A percentile compares a stretch with the other conserved stretches of the same genome.
Conservation (phyloP, 129 eudicot species). For the Escallonia herrerae region DNA sequence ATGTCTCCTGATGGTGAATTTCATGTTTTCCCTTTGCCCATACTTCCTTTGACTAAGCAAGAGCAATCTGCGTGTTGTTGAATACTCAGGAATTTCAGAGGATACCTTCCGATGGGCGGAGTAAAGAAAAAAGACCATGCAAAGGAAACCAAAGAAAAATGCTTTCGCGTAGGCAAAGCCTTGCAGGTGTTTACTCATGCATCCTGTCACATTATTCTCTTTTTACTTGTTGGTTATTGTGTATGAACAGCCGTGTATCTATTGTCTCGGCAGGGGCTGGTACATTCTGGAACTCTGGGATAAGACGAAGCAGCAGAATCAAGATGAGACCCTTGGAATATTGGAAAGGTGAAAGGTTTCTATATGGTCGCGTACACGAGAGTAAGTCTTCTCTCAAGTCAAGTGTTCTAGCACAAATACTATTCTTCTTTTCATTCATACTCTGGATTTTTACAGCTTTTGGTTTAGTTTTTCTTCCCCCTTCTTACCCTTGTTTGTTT, state of each 20-base stretch:
- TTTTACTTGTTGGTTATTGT: background rate
- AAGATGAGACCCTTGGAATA: constrained; percentile 70
- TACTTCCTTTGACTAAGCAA: no score
- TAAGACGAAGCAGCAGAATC: constrained; percentile 77
- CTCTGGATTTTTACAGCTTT: no score
- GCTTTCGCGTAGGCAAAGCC: constrained; percentile 23
- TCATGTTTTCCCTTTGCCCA: no score
- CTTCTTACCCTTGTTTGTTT: no score
- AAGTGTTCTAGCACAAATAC: background rate
- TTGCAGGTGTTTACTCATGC: constrained; percentile 27
- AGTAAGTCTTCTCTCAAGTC: constrained; percentile 34
- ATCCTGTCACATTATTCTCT: background rate
- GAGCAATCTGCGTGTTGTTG: no score
- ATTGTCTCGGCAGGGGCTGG: constrained; percentile 49
- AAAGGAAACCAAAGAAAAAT: constrained; percentile 13
- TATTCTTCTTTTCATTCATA: no score
- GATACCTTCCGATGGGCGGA: background rate
- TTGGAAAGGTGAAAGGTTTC: constrained; percentile 88
- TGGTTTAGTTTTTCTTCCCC: no score
- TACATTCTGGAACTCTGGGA: constrained; percentile 50
- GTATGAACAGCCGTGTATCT: background rate
- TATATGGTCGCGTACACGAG: constrained; percentile 63
- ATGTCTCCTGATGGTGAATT: no score
- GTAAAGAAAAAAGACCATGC: constrained; percentile 14
- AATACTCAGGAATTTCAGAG: background rate